phyloP scores from a whole-genome alignment of 257 asterid species.

The Solanum dulcamara region DNA sequence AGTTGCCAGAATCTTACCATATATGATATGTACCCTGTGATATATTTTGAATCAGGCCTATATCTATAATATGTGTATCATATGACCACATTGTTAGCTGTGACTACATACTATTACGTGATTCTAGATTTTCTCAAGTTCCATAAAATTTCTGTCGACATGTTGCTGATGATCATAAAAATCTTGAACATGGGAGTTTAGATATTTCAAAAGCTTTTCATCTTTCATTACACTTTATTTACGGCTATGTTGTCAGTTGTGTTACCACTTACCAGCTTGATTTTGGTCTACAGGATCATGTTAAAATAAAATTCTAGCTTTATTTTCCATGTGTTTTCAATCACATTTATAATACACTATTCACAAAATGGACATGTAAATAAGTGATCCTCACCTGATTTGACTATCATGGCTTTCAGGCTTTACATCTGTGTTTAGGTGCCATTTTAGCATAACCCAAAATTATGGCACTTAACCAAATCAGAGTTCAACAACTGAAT shows the following conservation, averaged over 20 bases:
- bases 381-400: not conserved
- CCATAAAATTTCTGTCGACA: not conserved
- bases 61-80: not conserved
- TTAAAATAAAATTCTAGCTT: not conserved
- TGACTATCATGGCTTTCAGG: not conserved
- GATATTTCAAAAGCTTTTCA: not conserved
- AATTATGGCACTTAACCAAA: not conserved
- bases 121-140: not conserved
- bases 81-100: not conserved
- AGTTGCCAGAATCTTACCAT: not conserved
- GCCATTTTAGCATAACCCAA: not conserved
- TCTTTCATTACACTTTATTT: not conserved
- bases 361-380: not conserved
- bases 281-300: not conserved
- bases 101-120: not conserved
- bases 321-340: not conserved
- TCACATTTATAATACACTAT: not conserved
- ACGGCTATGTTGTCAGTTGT: not conserved
- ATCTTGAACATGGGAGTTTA: not conserved
- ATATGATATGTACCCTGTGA: not conserved
- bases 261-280: not conserved
- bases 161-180: not conserved
- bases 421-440: not conserved
- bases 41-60: not conserved
- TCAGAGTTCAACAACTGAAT: not conserved